phyloP scores from a whole-genome alignment of 2,329 filamentous ascomycete genomes.

The Ceratocystis papillata region DNA sequence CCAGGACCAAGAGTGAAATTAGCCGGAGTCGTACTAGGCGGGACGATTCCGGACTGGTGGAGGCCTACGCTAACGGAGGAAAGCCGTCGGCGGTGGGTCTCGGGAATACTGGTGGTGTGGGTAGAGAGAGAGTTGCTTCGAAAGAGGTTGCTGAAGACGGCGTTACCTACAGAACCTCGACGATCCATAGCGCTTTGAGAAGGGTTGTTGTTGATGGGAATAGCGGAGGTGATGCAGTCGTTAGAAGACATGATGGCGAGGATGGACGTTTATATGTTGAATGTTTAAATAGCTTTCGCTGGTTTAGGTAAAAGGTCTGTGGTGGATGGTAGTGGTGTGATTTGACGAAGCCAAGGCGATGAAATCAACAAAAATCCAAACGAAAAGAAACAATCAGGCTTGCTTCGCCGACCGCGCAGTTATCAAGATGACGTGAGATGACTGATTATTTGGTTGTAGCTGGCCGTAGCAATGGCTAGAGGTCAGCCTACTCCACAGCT shows the following conservation, averaged over 20 bases:
- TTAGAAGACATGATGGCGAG: conserved; percentile 17
- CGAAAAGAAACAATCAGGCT: background rate
- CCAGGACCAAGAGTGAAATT: conserved; percentile 15
- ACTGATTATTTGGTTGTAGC: too few species aligned
- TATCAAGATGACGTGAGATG: too few species aligned
- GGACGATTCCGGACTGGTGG: conserved; percentile 1
- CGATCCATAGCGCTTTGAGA: conserved; percentile 33
- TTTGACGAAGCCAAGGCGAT: too few species aligned
- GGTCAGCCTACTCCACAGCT: conserved; percentile 8
- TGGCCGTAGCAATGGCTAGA: background rate
- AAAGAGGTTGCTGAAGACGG: conserved; percentile 49
- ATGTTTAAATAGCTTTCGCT: too few species aligned
- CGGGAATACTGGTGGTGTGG: conserved; percentile 37
- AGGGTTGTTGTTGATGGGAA: conserved; percentile 30
- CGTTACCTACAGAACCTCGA: conserved; percentile 47
- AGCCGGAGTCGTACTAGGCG: conserved; percentile 41
- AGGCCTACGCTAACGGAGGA: conserved; percentile 18
- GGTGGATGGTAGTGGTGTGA: too few species aligned
- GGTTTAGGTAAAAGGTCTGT: too few species aligned
- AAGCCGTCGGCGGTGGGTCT: conserved; percentile 55
- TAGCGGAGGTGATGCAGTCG: conserved; percentile 18
- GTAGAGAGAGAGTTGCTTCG: conserved; percentile 44
- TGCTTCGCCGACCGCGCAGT: background rate
- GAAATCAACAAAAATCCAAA: too few species aligned
- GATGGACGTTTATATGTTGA: background rate